phyloP scores from a whole-genome alignment of 306 rosid species.

The Gleditsia sinensis region DNA sequence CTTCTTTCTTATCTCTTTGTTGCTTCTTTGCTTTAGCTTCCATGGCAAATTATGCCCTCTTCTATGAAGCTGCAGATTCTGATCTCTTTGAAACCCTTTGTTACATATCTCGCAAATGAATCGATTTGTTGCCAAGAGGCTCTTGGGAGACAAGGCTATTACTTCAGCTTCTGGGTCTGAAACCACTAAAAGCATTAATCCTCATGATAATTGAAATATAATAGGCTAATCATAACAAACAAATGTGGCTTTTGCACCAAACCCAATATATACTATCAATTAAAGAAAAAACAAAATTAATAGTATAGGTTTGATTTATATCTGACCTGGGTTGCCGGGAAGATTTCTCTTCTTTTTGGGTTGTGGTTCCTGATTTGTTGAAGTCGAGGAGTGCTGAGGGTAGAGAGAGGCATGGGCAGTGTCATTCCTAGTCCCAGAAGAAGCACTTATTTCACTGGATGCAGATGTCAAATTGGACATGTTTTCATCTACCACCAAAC shows the following conservation, averaged over 20 bases:
- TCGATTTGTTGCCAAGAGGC: constrained; percentile 74
- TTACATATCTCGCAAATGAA: constrained; percentile 82
- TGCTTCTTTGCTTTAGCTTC: constrained; percentile 77
- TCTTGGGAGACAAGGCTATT: constrained; percentile 75
- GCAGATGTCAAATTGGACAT: constrained; percentile 78
- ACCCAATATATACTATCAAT: neutral
- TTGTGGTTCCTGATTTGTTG: constrained; percentile 55
- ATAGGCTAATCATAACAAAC: neutral
- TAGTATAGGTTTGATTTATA: neutral
- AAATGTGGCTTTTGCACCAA: neutral
- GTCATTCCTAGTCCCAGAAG: constrained; percentile 60
- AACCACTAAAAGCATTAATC: neutral
- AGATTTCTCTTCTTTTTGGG: constrained; percentile 76
- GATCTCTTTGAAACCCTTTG: constrained; percentile 92
- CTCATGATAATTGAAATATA: no score
- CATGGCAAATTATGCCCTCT: constrained; percentile 95
- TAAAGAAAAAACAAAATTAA: neutral
- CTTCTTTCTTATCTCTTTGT: constrained; percentile 67
- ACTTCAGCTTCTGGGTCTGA: constrained; percentile 94
- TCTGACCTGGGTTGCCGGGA: constrained; percentile 86
- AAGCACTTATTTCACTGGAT: constrained; percentile 70
- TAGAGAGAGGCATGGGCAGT: constrained; percentile 36
- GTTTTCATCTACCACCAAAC: constrained; percentile 54
- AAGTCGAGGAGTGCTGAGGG: constrained; percentile 52
- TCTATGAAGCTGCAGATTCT: constrained; percentile 82